Conservation (phyloP, 306 rosid species). For the Ziziphus jujuba region DNA sequence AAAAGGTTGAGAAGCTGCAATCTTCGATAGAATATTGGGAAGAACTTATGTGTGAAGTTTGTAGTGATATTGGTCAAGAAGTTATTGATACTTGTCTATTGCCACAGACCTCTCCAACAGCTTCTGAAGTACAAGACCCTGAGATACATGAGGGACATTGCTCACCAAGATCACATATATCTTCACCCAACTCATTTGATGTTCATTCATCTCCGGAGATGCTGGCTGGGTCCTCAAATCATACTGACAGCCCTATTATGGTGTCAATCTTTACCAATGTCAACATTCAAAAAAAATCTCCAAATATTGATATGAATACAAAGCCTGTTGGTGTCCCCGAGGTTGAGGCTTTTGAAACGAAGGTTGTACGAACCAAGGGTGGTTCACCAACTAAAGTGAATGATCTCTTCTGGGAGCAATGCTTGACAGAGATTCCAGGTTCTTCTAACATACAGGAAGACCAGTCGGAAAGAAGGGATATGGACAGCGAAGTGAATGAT, state of each 20-base stretch:
- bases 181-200: slow-evolving; percentile 25
- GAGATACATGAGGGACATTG: slow-evolving; percentile 10
- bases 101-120: slow-evolving; percentile 22
- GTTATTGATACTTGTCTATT: slow-evolving; percentile 9
- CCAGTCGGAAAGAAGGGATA: slow-evolving; percentile 11
- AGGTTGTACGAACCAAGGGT: neutral
- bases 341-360: slow-evolving; percentile 5
- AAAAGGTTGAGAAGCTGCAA: slow-evolving; percentile 30
- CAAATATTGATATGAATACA: slow-evolving; percentile 32
- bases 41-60: slow-evolving; percentile 16
- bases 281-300: slow-evolving; percentile 20
- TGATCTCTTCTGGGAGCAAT: slow-evolving; percentile 44
- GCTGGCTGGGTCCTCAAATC: slow-evolving; percentile 14
- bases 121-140: slow-evolving; percentile 24
- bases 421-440: slow-evolving; percentile 39
- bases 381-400: slow-evolving; percentile 20
- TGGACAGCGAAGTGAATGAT: slow-evolving; percentile 11
- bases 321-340: slow-evolving; percentile 15
- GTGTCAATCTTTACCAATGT: slow-evolving; percentile 10
- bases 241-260: slow-evolving; percentile 17
- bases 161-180: slow-evolving; percentile 28
- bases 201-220: slow-evolving; percentile 26
- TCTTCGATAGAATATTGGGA: slow-evolving; percentile 32
- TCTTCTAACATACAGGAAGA: slow-evolving; percentile 14
- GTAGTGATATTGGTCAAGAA: slow-evolving; percentile 18